Evolutionary conservation across 768 basidiomycete species (phyloP).

Genomic region (Collybia sp.): DNA sequence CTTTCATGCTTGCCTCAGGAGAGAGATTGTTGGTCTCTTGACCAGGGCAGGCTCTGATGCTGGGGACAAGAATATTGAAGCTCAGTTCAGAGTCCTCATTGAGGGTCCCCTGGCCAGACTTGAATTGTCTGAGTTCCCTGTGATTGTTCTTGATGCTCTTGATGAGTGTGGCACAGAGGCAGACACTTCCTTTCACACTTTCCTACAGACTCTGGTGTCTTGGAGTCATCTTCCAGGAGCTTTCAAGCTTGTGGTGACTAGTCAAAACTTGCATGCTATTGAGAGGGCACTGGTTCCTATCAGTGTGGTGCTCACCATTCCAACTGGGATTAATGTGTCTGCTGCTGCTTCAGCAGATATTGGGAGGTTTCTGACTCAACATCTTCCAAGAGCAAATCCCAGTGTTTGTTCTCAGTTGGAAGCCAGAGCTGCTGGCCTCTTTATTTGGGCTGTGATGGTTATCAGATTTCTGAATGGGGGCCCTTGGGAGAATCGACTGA

Average conservation of each 20-base stretch:
- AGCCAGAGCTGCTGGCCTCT: conserved; percentile 7
- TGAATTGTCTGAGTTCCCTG: background rate
- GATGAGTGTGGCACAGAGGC: background rate
- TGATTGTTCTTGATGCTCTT: conserved; percentile 1
- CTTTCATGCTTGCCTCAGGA: too few species aligned
- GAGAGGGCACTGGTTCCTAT: background rate
- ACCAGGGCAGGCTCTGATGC: too few species aligned
- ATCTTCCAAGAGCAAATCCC: too few species aligned
- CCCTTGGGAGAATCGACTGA: background rate
- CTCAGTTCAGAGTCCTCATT: too few species aligned
- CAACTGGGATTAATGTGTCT: too few species aligned
- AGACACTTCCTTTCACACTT: conserved; percentile 2
- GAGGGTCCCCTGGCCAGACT: too few species aligned
- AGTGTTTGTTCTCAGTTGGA: too few species aligned
- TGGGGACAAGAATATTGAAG: too few species aligned
- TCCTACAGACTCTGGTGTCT: conserved; percentile 1
- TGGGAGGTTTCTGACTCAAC: too few species aligned
- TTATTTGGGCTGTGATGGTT: conserved; percentile 18
- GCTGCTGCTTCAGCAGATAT: too few species aligned
- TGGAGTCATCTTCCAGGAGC: conserved; percentile 7
- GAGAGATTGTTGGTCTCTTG: too few species aligned
- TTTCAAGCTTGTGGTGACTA: conserved; percentile 15
- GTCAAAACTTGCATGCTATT: conserved; percentile 11
- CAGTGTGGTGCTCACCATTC: too few species aligned
- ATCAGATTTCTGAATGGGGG: conserved; percentile 12